A percentile compares a stretch with the other conserved stretches of the same genome.
Conservation (phyloP, 2,329 filamentous ascomycete genomes). For the Xylariaceae sp. region DNA sequence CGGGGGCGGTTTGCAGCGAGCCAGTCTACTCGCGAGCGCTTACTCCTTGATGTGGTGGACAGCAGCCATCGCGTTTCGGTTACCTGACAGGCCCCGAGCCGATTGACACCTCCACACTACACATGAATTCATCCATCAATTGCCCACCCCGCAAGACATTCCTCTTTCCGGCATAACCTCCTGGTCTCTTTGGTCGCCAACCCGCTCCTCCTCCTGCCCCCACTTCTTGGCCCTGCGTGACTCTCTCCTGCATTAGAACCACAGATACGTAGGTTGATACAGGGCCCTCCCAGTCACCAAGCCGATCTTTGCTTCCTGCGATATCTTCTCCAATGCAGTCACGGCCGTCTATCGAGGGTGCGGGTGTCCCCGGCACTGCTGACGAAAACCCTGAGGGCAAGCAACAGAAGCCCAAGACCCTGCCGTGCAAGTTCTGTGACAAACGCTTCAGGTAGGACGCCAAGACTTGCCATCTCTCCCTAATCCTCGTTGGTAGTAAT, state of each 20-base stretch:
- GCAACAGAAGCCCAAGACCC: conserved; percentile 57
- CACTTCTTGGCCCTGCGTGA: conserved; percentile 34
- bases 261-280: conserved; percentile 30
- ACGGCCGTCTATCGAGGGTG: conserved; percentile 44
- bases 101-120: conserved; percentile 26
- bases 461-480: conserved; percentile 18
- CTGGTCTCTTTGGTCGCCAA: conserved; percentile 25
- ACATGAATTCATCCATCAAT: conserved; percentile 34
- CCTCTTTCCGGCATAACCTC: conserved; percentile 32
- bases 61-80: conserved; percentile 19
- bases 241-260: conserved; percentile 32
- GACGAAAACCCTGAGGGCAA: conserved; percentile 49
- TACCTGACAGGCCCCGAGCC: conserved; percentile 28
- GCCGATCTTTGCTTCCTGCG: conserved; percentile 27
- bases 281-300: conserved; percentile 27
- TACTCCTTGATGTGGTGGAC: conserved; percentile 21
- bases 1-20: too few species aligned
- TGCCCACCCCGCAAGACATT: conserved; percentile 33
- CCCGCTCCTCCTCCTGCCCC: conserved; percentile 30
- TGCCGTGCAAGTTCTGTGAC: conserved; percentile 61
- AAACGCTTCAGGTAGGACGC: conserved; percentile 56
- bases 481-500: conserved; percentile 31
- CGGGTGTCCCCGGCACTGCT: conserved; percentile 34
- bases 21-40: too few species aligned
- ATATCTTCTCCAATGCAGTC: conserved; percentile 42